Conservation (phyloP, 2,329 filamentous ascomycete species). For the Microdochium paspali region DNA sequence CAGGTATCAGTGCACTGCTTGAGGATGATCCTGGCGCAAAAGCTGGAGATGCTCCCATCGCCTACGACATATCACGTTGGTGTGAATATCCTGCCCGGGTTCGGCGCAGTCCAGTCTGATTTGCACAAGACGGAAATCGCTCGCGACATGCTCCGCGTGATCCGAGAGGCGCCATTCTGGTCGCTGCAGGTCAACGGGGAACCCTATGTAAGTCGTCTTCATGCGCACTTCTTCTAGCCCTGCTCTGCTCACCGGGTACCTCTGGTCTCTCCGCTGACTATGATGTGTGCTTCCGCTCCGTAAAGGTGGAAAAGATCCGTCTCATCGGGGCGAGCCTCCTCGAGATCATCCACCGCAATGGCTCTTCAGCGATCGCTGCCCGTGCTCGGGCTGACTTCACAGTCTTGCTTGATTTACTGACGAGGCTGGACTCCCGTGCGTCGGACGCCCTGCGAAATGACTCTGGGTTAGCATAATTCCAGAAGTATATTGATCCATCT, state of each 20-base stretch:
- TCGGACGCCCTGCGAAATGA: conserved; percentile 27
- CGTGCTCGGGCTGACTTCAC: conserved; percentile 27
- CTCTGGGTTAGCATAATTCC: conserved; percentile 4
- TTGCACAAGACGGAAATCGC: conserved; percentile 31
- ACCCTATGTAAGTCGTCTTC: conserved; percentile 22
- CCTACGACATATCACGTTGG: neutral
- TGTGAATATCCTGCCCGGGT: too few relatives aligned
- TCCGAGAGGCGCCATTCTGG: conserved; percentile 31
- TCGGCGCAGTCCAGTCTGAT: neutral
- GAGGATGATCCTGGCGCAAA: conserved; percentile 25
- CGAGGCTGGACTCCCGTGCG: conserved; percentile 30
- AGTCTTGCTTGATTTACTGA: conserved; percentile 28
- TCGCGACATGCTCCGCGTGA: conserved; percentile 27
- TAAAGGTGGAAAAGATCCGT: conserved; percentile 28
- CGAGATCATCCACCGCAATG: conserved; percentile 27
- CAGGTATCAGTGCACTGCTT: conserved; percentile 30
- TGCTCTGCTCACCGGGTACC: too few relatives aligned
- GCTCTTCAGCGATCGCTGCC: conserved; percentile 23
- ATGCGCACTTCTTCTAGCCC: too few relatives aligned
- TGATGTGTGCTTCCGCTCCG: neutral
- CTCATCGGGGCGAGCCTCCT: conserved; percentile 26
- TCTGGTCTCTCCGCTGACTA: neutral
- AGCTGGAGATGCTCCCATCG: conserved; percentile 7
- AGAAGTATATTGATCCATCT: too few relatives aligned
- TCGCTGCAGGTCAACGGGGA: conserved; percentile 28